Base-by-base conservation (phyloP, 192 early-diverging fungal genomes). In the Podila clonocystis region DNA sequence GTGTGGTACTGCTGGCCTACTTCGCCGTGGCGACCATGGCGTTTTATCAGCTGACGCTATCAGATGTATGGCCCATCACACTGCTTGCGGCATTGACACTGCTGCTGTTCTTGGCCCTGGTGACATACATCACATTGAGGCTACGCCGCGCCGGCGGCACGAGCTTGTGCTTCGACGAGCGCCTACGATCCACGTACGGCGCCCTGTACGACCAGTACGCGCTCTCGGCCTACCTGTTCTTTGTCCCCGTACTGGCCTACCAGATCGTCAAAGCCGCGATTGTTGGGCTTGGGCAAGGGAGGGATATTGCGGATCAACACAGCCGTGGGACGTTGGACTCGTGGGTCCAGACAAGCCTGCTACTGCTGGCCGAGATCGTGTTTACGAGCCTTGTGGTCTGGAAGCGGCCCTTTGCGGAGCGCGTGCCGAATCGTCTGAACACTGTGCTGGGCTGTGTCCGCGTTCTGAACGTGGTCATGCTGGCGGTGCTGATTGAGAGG, bases 1-100 rank as follows among this genome's bases (percentile, higher is more conserved):
- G 73, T 0, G 74, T 72, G 26, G 50, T 76, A 12, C 60, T 83
- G 26, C 41, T 83, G 22, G 82, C 82, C 1, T 83, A 75, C 55
- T 83, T 83, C 38, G 73, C 68, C 0, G 69, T 83, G 17, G 82
- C 74, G 17, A 68, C 82, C 1, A 59, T 76, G 69, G 82, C 82
- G 7, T 83, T 83, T 9, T 76, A 67, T 15, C 82, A 83, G n/a
- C 55, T 82, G 11, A 82, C 79, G 28, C 48, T 75, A 5, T 17
- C 67, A 17, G 82, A 83, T 30, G 57, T 50, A 0, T 83, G 82
- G 82, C 61, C 68, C 20, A 83, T 83, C 20, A 72, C 62, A 9
- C 15, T 65, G 17, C 9, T 75, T 61, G 82, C 82, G 6, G 52
- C 50, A 9, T 58, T 83, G 69, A 71, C 70, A 1, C 30, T 83